Percentiles rank a stretch among this genome's conserved stretches.
phyloP scores from a whole-genome alignment of 2,329 filamentous ascomycete genomes.

The Fusarium pseudonygamai region DNA sequence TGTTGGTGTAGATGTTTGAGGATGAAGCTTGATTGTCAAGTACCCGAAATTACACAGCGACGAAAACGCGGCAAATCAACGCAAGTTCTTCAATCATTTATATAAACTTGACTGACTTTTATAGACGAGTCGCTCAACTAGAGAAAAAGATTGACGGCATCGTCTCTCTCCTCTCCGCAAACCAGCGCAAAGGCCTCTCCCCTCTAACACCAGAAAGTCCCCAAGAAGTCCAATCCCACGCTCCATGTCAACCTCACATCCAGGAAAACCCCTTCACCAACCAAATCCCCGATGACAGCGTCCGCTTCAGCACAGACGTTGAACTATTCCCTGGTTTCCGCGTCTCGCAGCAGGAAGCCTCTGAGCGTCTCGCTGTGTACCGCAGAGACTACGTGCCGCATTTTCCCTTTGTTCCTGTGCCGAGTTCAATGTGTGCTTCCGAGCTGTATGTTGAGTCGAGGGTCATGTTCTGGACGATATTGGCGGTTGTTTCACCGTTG shows the following conservation, averaged over 20 bases:
- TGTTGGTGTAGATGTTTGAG: slow-evolving; percentile 45
- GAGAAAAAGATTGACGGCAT: slow-evolving; percentile 54
- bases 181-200: slow-evolving; percentile 39
- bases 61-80: slow-evolving; percentile 51
- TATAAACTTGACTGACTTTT: neutral
- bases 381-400: slow-evolving; percentile 45
- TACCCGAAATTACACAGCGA: slow-evolving; percentile 48
- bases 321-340: slow-evolving; percentile 50
- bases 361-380: slow-evolving; percentile 47
- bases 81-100: slow-evolving; percentile 26
- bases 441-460: slow-evolving; percentile 47
- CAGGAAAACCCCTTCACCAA: neutral
- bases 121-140: slow-evolving; percentile 50
- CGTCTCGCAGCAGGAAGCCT: slow-evolving; percentile 47
- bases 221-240: neutral
- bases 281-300: neutral
- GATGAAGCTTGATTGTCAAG: slow-evolving; percentile 47
- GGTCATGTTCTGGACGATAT: slow-evolving; percentile 52
- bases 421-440: slow-evolving; percentile 32
- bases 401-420: slow-evolving; percentile 53
- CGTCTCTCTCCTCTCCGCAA: slow-evolving; percentile 49
- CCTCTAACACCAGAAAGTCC: slow-evolving; percentile 41
- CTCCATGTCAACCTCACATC: neutral
- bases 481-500: slow-evolving; percentile 48
- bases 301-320: slow-evolving; percentile 4